Conservation (phyloP, 768 basidiomycete genomes). For the Suillus fuscotomentosus region DNA sequence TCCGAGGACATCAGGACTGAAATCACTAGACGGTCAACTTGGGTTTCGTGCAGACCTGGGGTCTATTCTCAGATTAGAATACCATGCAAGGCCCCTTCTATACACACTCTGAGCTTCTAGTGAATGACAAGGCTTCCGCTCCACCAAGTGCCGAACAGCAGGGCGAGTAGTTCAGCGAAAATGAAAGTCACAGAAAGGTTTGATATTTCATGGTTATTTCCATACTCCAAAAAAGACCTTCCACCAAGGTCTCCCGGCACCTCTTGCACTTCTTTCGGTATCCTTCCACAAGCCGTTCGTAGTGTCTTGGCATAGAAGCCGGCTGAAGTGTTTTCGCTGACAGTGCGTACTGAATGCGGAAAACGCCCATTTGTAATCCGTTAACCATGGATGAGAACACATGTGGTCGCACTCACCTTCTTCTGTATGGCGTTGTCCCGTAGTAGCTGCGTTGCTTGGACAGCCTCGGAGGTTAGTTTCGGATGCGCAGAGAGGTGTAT, state of each 20-base stretch:
- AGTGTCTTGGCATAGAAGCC: slow-evolving; percentile 70
- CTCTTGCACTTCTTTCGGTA: slow-evolving; percentile 71
- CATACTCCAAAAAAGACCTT: slow-evolving; percentile 79
- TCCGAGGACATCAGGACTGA: not conserved
- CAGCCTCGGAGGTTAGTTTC: slow-evolving; percentile 58
- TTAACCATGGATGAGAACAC: slow-evolving; percentile 4
- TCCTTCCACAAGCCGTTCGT: slow-evolving; percentile 69
- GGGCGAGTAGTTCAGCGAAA: not conserved
- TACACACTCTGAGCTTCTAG: slow-evolving; percentile 1
- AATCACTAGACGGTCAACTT: not conserved
- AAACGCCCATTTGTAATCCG: slow-evolving; percentile 14
- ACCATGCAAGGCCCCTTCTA: not conserved
- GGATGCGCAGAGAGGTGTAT: slow-evolving; percentile 67
- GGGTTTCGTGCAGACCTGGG: not conserved
- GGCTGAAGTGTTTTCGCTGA: slow-evolving; percentile 65
- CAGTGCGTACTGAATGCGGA: slow-evolving; percentile 56
- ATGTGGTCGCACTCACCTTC: slow-evolving; percentile 41
- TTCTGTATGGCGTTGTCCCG: slow-evolving; percentile 53
- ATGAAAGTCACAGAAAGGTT: not conserved
- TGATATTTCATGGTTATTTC: slow-evolving; percentile 25
- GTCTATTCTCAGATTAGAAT: not conserved
- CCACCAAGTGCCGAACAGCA: not conserved
- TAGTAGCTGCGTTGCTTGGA: slow-evolving; percentile 57
- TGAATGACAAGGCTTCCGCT: not conserved
- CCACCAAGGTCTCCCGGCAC: slow-evolving; percentile 83